These are phyloP conservation scores for Aristolochia californica DNA, from an alignment of 164 flowering plant species.

Conservation along the genomic window DNA sequence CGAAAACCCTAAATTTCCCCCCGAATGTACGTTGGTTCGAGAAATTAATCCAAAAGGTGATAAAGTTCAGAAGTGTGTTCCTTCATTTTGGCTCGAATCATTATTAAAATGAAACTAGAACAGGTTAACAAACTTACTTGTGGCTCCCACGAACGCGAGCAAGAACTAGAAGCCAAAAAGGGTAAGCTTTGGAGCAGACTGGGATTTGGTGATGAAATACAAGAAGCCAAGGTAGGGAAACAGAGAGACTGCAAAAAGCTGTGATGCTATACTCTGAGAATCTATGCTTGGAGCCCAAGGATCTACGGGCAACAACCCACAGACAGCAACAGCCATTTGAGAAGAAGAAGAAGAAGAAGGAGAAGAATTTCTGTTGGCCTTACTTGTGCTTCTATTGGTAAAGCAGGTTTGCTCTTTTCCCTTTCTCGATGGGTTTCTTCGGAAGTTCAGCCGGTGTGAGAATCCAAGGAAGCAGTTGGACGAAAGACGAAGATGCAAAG, in stretches of 20 bases:
- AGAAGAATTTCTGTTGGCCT: too few relatives aligned
- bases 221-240: conserved; percentile 85
- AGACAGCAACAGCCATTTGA: conserved; percentile 12
- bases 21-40: too few relatives aligned
- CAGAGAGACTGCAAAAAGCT: conserved; percentile 76
- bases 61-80: too few relatives aligned
- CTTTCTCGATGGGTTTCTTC: background rate
- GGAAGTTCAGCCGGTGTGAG: background rate
- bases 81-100: too few relatives aligned
- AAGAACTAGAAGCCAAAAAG: conserved; percentile 96
- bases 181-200: conserved; percentile 81
- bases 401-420: background rate
- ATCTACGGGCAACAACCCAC: conserved; percentile 64
- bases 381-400: background rate
- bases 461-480: background rate
- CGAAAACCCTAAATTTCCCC: too few relatives aligned
- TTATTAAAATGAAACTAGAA: too few relatives aligned
- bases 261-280: conserved; percentile 82
- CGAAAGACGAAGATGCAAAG: background rate
- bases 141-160: conserved; percentile 92
- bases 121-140: conserved; percentile 49
- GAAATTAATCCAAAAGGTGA: too few relatives aligned
- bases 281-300: conserved; percentile 94
- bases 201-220: conserved; percentile 87
- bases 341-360: conserved; percentile 4